Evolutionary conservation across 2,329 filamentous ascomycete species (phyloP).

Genomic region (Didymosphaeria variabile): DNA sequence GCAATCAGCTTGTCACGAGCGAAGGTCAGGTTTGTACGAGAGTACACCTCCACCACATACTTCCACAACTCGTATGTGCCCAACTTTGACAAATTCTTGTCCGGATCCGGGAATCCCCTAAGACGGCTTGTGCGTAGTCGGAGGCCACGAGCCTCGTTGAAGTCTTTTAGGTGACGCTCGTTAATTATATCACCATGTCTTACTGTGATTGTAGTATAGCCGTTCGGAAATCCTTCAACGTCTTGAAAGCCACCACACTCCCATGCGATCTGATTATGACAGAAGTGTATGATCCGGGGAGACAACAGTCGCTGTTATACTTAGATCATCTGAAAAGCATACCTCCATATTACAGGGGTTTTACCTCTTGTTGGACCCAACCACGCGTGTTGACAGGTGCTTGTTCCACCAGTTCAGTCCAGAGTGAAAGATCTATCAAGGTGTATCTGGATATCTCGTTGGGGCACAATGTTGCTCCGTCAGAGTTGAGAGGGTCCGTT

Average conservation of each 20-base stretch:
- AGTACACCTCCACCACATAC: conserved; percentile 25
- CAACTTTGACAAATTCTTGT: conserved; percentile 9
- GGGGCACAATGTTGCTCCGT: neutral
- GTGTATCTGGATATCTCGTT: neutral
- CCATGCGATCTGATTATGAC: conserved; percentile 25
- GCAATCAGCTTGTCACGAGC: conserved; percentile 27
- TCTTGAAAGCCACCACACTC: conserved; percentile 24
- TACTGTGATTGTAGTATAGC: conserved; percentile 14
- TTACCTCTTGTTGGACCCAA: conserved; percentile 29
- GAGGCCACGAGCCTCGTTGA: conserved; percentile 1
- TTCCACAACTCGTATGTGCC: conserved; percentile 21
- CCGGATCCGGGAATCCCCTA: conserved; percentile 9
- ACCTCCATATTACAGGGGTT: neutral
- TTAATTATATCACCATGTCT: conserved; percentile 10
- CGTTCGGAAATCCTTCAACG: conserved; percentile 19
- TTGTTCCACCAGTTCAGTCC: conserved; percentile 20
- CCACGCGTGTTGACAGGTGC: conserved; percentile 26
- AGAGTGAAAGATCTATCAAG: conserved; percentile 18
- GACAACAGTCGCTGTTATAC: conserved; percentile 17
- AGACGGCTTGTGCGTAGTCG: conserved; percentile 4
- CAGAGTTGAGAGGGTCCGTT: neutral
- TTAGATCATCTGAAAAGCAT: neutral
- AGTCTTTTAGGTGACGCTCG: conserved; percentile 16
- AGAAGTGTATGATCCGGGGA: conserved; percentile 27
- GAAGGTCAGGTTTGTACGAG: conserved; percentile 19